Conservation (phyloP, 192 early-diverging fungal species). For the Geranomyces michiganensis region DNA sequence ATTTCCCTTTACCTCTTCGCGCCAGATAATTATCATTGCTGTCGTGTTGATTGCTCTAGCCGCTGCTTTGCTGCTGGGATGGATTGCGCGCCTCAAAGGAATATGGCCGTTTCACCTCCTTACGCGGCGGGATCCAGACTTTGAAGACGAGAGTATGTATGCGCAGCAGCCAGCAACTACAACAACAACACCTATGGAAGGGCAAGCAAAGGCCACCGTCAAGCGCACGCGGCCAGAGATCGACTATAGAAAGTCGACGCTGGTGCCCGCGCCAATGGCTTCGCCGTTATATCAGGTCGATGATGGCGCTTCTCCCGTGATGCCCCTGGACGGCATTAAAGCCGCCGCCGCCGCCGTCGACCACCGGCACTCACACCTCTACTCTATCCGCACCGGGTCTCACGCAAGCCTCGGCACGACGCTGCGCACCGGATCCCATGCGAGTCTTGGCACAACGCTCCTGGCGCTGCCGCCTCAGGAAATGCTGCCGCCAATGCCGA, state of each 20-base stretch:
- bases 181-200: too few relatives aligned
- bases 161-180: neutral
- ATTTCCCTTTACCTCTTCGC: neutral
- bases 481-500: slow-evolving; percentile 4
- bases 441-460: neutral
- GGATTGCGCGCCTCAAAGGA: neutral
- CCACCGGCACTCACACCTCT: neutral
- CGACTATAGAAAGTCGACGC: slow-evolving; percentile 3
- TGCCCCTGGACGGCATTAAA: neutral
- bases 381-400: too few relatives aligned
- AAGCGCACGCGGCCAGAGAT: neutral
- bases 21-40: neutral
- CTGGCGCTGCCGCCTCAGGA: slow-evolving; percentile 2
- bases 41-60: neutral
- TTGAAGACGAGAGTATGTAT: neutral
- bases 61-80: neutral
- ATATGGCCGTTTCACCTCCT: neutral
- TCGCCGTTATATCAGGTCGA: slow-evolving; percentile 2
- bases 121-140: neutral
- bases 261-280: slow-evolving; percentile 5
- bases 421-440: neutral
- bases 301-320: neutral
- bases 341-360: neutral
- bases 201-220: too few relatives aligned
- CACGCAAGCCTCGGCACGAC: neutral